Base-by-base conservation (phyloP, 2,329 filamentous ascomycete species). In the Chaetomium sp. region DNA sequence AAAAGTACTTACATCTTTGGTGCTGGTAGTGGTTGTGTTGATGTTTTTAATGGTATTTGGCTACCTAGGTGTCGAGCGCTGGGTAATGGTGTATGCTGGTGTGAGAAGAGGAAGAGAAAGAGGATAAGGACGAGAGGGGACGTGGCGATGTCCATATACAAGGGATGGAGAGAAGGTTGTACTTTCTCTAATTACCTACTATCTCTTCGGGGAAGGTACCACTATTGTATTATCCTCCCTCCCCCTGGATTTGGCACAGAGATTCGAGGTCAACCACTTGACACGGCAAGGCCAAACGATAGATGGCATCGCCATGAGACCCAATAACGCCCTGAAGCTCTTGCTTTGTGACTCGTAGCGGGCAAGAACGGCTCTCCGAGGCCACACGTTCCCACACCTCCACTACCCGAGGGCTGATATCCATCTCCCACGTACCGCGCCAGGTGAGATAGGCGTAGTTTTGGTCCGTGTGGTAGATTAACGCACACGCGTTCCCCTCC, bases 291-390 rank as follows among this genome's bases (percentile, higher is more conserved):
- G 9, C 27, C 27, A 50, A n/a, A 19, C 13, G 57, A 59, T 50
- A 27, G n/a, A 59, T 59, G 45, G 57, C 57, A 50, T 59, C 45
- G 27, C 45, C 42, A 16, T 59, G 57, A n/a, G 27, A 50, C 1
- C 10, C 29, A 35, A 59, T 49, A 19, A 13, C 42, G 10, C 21
- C 57, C 27, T 19, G 13, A 33, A 59, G 10, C 6, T 19, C 16
- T 21, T 50, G n/a, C 45, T 35, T 59, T 5, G 5, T 21, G 27
- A 59, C 42, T 4, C 27, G 19, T 2, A 59, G 42, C 29, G 9
- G 21, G 7, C 9, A n/a, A 13, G 42, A 31, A 29, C 19, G 9
- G 16, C 29, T 23, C 27, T 50, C 10, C 7, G 16, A 23, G n/a
- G 57, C 57, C 16, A 59, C 57, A 12, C 9, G 27, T 27, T 59